A percentile compares a stretch with the other conserved stretches of the same genome.
phyloP scores from a whole-genome alignment of 2,329 filamentous ascomycete species.

The Alternaria sp. region DNA sequence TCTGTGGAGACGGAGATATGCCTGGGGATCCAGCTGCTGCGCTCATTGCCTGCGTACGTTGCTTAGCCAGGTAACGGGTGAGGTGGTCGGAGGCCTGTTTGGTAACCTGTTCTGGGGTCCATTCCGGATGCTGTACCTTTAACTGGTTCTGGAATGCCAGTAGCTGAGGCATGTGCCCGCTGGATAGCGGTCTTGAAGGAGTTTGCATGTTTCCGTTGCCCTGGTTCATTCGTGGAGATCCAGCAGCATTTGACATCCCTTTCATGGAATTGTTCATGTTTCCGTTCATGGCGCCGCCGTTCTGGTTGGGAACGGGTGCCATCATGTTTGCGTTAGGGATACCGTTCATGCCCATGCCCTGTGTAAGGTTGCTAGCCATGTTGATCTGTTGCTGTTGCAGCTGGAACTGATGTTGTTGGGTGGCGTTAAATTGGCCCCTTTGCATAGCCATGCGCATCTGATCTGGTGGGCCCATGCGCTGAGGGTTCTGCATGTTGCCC shows the following conservation, averaged over 20 bases:
- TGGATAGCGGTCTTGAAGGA: constrained; percentile 40
- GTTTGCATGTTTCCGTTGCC: constrained; percentile 42
- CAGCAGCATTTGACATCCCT: constrained; percentile 46
- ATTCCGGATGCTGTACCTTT: constrained; percentile 49
- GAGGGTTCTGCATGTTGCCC: constrained; percentile 63
- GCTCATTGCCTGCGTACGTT: constrained; percentile 49
- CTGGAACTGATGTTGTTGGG: constrained; percentile 49
- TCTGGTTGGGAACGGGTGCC: constrained; percentile 42
- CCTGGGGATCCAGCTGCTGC: constrained; percentile 47
- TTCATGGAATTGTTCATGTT: constrained; percentile 45
- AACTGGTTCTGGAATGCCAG: constrained; percentile 43
- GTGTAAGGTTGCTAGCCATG: constrained; percentile 46
- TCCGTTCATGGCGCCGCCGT: constrained; percentile 47
- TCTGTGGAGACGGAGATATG: constrained; percentile 44
- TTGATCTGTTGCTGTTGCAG: constrained; percentile 52
- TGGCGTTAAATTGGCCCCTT: constrained; percentile 43
- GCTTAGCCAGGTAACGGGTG: constrained; percentile 41
- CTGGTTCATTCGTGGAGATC: constrained; percentile 47
- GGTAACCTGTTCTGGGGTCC: constrained; percentile 45
- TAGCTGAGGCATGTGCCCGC: constrained; percentile 47
- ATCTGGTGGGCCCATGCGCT: constrained; percentile 62
- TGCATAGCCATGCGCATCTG: constrained; percentile 53
- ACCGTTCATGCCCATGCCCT: constrained; percentile 44
- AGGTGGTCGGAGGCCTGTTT: constrained; percentile 49
- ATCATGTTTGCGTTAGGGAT: constrained; percentile 50